Base-by-base conservation (phyloP, 2,329 filamentous ascomycete genomes). In the Mariannaea sp. region DNA sequence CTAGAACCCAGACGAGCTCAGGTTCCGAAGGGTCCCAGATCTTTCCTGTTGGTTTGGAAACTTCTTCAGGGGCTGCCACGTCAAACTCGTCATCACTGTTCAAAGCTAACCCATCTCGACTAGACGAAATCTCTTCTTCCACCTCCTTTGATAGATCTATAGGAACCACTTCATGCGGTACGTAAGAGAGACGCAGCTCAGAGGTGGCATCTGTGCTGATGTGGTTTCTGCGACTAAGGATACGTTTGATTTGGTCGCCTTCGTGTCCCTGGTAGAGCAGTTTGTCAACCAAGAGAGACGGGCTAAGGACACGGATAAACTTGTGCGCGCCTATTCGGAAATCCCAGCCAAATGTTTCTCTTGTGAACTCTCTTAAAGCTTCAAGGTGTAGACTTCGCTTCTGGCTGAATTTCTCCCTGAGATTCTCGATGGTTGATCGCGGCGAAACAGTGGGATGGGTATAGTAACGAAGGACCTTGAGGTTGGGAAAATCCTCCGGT, bases 331-430 rank as follows among this genome's bases (percentile, higher is more conserved):
- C 93, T 44, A 81, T 80, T 22, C 86, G 82, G 62, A 86, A 88
- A 4, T 81, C 84, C 94, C 94, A 99, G 54, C 92, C 91, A 60
- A 99, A 95, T 0, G 87, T 87, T 58, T 95, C 86, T 1, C 81
- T 80, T 0, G 87, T 82, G 68, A 96, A 97, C 12, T 81, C 79
- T 29, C 93, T 82, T 29, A 99, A 72, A 0, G 82, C 84, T 4
- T 69, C 63, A 3, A 74, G 49, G 7, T 69, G 62, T 2, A 73
- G 59, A 4, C 65, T 60, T 3, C 49, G 53, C 22, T 59, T 65
- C 7, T 56, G 35, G 2, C 60, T 45, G 24, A 71, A 47, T 40
- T 60, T 69, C 13, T 64, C 52, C 7, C 61, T 61, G 9, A 74
- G 57, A 2, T 53, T 32, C 2, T 62, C 62, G 2, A 74, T 44